These are phyloP conservation scores for Aspergillus alliaceus DNA, from an alignment of 2,329 filamentous ascomycete species.

Conservation along the genomic window DNA sequence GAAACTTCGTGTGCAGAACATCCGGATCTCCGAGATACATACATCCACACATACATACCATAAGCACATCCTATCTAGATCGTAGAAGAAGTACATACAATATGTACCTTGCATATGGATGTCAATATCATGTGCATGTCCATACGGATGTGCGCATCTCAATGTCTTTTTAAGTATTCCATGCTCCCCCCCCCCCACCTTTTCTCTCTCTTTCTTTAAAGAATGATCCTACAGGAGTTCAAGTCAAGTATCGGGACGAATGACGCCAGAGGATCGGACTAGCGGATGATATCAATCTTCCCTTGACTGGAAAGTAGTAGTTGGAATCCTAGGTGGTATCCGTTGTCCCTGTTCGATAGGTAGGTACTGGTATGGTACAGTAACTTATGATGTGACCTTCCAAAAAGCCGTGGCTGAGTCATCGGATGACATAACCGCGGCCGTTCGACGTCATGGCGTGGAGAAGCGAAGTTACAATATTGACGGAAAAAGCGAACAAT, in stretches of 20 bases:
- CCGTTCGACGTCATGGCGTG: conserved; percentile 9
- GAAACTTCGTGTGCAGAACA: too few relatives aligned
- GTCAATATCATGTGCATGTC: too few relatives aligned
- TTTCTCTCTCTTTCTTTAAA: background rate
- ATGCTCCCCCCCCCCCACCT: too few relatives aligned
- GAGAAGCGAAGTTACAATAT: too few relatives aligned
- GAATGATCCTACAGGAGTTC: too few relatives aligned
- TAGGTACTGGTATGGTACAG: too few relatives aligned
- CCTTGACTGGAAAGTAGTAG: too few relatives aligned
- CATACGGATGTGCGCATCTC: too few relatives aligned
- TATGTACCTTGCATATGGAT: background rate
- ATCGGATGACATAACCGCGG: conserved; percentile 10
- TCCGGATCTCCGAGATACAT: background rate
- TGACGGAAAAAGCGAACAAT: background rate
- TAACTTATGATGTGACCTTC: background rate
- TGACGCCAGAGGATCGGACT: background rate
- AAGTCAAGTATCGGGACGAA: too few relatives aligned
- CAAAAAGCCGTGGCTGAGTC: conserved; percentile 3
- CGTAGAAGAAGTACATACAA: background rate
- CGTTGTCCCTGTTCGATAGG: background rate
- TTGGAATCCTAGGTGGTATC: too few relatives aligned
- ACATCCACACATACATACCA: background rate
- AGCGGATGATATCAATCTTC: background rate
- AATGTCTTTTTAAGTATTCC: too few relatives aligned
- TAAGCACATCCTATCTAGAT: too few relatives aligned